These are phyloP conservation scores for Catenaria anguillulae DNA, from an alignment of 371 early-diverging fungal species.

Conservation along the genomic window DNA sequence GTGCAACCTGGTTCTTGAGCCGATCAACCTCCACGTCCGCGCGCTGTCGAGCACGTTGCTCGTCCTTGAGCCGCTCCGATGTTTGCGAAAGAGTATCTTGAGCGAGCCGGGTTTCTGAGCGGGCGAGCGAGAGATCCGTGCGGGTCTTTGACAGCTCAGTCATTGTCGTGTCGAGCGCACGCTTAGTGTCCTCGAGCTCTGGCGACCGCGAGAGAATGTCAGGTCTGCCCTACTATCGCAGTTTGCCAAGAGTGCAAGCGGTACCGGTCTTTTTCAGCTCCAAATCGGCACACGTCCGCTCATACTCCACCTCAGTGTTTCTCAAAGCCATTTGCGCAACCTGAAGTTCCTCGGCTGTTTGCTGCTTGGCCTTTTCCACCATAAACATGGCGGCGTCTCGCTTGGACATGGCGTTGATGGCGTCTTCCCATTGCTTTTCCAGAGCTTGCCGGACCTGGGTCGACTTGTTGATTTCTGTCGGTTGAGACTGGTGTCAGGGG, in stretches of 20 bases:
- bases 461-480: conserved; percentile 20
- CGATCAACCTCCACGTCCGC: neutral
- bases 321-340: conserved; percentile 17
- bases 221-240: too few relatives aligned
- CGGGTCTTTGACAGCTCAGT: conserved; percentile 11
- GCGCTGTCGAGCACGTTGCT: conserved; percentile 19
- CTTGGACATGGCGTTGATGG: conserved; percentile 29
- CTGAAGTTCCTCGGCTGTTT: conserved; percentile 8
- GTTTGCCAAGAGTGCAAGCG: neutral
- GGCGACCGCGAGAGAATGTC: neutral
- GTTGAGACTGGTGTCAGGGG: neutral
- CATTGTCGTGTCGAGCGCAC: conserved; percentile 9
- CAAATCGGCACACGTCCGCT: conserved; percentile 2
- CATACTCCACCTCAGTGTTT: conserved; percentile 16
- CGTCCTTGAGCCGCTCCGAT: too few relatives aligned
- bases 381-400: conserved; percentile 22
- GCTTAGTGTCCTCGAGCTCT: conserved; percentile 16
- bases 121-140: too few relatives aligned
- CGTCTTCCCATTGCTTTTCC: conserved; percentile 32
- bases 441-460: conserved; percentile 12
- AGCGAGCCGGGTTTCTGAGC: too few relatives aligned
- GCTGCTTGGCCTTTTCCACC: conserved; percentile 8
- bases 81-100: too few relatives aligned
- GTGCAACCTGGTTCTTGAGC: neutral
- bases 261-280: conserved; percentile 12